These are phyloP conservation scores for Linanthus parryae DNA, from an alignment of 148 eudicot species.

Conservation along the genomic window DNA sequence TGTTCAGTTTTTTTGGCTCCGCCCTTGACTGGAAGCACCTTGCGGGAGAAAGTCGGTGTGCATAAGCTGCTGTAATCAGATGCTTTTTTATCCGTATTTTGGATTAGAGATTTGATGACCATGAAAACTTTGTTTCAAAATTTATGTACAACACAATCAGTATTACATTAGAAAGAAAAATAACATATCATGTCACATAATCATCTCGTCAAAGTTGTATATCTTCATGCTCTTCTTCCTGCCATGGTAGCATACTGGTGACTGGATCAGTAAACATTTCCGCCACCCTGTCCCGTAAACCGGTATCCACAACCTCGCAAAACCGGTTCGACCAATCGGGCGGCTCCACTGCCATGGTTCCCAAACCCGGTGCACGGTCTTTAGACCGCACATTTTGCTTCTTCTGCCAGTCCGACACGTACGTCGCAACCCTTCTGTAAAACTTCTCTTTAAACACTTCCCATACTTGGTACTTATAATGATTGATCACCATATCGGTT, in stretches of 20 bases:
- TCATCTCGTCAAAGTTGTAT: neutral
- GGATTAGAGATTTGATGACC: too few species aligned
- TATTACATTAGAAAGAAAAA: too few species aligned
- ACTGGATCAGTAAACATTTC: conserved; percentile 18
- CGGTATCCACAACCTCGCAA: conserved; percentile 39
- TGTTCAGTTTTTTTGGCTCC: too few species aligned
- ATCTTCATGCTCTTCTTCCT: conserved; percentile 3
- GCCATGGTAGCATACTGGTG: too few species aligned
- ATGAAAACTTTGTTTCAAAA: too few species aligned
- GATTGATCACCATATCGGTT: conserved; percentile 38
- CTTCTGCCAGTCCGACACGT: conserved; percentile 38
- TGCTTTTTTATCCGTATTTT: too few species aligned
- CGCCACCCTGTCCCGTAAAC: conserved; percentile 20
- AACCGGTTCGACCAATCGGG: conserved; percentile 37
- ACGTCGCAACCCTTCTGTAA: conserved; percentile 33
- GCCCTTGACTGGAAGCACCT: too few species aligned
- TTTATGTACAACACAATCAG: too few species aligned
- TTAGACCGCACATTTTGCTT: conserved; percentile 27
- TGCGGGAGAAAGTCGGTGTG: too few species aligned
- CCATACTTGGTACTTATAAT: conserved; percentile 53
- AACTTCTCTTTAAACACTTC: conserved; percentile 43
- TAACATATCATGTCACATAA: too few species aligned
- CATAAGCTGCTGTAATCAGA: too few species aligned
- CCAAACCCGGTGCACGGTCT: conserved; percentile 59
- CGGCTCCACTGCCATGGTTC: conserved; percentile 43